phyloP scores from a whole-genome alignment of 352 stramenopile genomes.

The Phytophthora pinifolia region DNA sequence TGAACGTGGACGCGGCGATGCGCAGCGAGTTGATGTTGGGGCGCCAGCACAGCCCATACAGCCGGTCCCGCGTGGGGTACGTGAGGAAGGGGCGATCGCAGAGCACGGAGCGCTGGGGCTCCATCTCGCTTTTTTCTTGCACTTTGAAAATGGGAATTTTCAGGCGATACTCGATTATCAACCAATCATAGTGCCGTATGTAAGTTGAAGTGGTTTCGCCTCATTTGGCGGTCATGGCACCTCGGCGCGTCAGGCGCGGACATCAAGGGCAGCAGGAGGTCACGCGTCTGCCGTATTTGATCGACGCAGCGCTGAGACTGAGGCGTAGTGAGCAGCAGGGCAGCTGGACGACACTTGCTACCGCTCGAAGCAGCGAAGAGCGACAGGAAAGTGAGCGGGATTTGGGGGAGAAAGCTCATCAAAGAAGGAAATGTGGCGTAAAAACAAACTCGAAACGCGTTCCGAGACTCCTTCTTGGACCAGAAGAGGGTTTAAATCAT shows the following conservation, averaged over 20 bases:
- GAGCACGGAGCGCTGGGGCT: slow-evolving; percentile 26
- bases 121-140: neutral
- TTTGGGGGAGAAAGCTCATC: neutral
- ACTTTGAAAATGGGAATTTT: no score
- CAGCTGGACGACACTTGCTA: neutral
- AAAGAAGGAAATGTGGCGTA: neutral
- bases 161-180: no score
- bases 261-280: slow-evolving; percentile 1
- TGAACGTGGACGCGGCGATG: slow-evolving; percentile 77
- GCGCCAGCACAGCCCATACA: slow-evolving; percentile 82
- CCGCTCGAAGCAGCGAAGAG: slow-evolving; percentile 9
- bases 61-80: slow-evolving; percentile 57
- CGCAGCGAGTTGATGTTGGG: slow-evolving; percentile 60
- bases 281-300: slow-evolving; percentile 25
- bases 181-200: slow-evolving; percentile 12
- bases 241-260: slow-evolving; percentile 2
- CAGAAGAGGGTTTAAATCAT: neutral
- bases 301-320: slow-evolving; percentile 12
- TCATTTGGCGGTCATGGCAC: neutral
- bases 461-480: neutral
- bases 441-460: slow-evolving; percentile 7
- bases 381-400: slow-evolving; percentile 13
- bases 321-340: slow-evolving; percentile 2
- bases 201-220: slow-evolving; percentile 18
- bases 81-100: slow-evolving; percentile 68